phyloP scores from a whole-genome alignment of 2,329 filamentous ascomycete species.

The Neonectria faginata region DNA sequence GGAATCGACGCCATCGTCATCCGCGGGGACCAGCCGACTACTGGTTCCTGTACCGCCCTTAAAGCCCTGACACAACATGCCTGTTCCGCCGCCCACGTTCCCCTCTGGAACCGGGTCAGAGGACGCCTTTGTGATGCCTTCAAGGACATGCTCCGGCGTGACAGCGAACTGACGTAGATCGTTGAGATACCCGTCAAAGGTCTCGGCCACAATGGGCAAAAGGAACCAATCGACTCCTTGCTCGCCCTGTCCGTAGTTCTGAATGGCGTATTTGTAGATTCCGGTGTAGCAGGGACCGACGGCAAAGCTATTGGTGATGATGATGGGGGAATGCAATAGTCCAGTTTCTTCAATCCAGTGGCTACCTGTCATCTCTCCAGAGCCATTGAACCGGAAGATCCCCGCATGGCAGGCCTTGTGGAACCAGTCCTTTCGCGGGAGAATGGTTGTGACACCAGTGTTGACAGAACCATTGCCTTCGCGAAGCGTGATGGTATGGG shows the following conservation, averaged over 20 bases:
- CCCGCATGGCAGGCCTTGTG: constrained; percentile 59
- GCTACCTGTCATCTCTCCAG: constrained; percentile 70
- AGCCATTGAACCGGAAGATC: constrained; percentile 72
- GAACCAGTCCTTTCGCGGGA: constrained; percentile 52
- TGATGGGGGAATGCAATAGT: constrained; percentile 28
- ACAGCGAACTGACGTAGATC: constrained; percentile 67
- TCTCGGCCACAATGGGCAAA: constrained; percentile 69
- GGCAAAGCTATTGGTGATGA: constrained; percentile 32
- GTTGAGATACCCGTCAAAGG: constrained; percentile 69
- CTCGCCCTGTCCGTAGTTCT: constrained; percentile 56
- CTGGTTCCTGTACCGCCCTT: constrained; percentile 73
- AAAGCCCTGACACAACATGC: constrained; percentile 73
- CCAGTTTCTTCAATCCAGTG: constrained; percentile 73
- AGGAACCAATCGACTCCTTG: constrained; percentile 62
- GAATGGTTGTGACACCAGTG: constrained; percentile 60
- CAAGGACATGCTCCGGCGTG: constrained; percentile 62
- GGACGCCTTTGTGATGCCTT: constrained; percentile 62
- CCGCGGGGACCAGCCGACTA: constrained; percentile 57
- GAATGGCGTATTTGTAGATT: constrained; percentile 66
- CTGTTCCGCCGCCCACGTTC: constrained; percentile 71
- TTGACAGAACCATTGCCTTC: constrained; percentile 50
- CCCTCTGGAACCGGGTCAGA: constrained; percentile 67
- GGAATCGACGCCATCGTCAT: constrained; percentile 36
- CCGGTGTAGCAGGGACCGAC: constrained; percentile 58
- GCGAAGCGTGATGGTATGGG: constrained; percentile 56